These are phyloP conservation scores for Agaricales sp. DNA, from an alignment of 1,284 basidiomycete genomes.

Conservation along the genomic window DNA sequence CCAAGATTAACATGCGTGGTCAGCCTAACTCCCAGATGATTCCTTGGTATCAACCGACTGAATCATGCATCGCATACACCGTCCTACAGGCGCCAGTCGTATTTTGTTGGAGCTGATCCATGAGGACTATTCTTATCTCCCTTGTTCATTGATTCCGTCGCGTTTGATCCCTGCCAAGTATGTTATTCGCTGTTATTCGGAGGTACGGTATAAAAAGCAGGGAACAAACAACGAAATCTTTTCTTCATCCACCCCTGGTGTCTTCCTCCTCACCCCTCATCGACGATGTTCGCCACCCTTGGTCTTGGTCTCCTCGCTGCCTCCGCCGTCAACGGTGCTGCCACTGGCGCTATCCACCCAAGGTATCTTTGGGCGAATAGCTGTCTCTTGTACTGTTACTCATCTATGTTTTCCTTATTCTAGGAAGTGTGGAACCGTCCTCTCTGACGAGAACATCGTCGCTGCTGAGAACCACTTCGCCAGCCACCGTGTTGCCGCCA, in stretches of 20 bases:
- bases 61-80: too few species aligned
- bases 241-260: background rate
- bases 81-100: too few species aligned
- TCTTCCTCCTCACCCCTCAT: background rate
- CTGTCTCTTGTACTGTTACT: background rate
- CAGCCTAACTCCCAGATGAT: too few species aligned
- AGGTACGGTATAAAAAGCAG: background rate
- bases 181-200: background rate
- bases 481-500: slow-evolving; percentile 24
- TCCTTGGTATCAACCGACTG: too few species aligned
- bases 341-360: background rate
- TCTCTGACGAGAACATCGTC: slow-evolving; percentile 25
- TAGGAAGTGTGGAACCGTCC: slow-evolving; percentile 26
- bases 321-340: background rate
- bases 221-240: background rate
- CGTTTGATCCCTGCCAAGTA: too few species aligned
- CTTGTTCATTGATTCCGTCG: background rate
- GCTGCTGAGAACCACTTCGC: slow-evolving; percentile 32
- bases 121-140: background rate
- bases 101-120: too few species aligned
- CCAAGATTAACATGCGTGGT: too few species aligned
- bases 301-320: background rate
- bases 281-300: background rate
- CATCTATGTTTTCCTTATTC: slow-evolving; percentile 4
- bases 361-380: background rate